Percentiles rank a stretch among this genome's conserved stretches.
phyloP scores from a whole-genome alignment of 2,329 filamentous ascomycete species.

The Sclerotinia glacialis region DNA sequence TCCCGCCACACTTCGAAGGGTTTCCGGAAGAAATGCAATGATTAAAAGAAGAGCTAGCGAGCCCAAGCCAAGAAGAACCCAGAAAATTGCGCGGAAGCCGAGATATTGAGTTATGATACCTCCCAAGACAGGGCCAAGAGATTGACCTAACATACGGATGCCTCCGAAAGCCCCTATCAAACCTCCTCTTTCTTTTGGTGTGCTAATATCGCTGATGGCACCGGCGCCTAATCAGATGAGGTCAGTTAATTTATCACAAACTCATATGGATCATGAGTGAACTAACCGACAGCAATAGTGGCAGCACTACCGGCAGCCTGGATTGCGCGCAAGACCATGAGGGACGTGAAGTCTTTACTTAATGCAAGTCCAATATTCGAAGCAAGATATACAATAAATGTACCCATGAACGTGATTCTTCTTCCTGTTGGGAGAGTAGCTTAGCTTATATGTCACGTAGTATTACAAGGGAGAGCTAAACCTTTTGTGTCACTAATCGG shows the following conservation, averaged over 20 bases:
- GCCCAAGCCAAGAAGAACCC: conserved; percentile 44
- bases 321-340: conserved; percentile 47
- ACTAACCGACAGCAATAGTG: conserved; percentile 47
- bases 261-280: conserved; percentile 45
- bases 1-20: conserved; percentile 31
- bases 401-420: conserved; percentile 27
- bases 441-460: background rate
- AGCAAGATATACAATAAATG: conserved; percentile 48
- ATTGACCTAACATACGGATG: conserved; percentile 27
- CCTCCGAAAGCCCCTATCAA: conserved; percentile 10
- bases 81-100: conserved; percentile 51
- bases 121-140: conserved; percentile 49
- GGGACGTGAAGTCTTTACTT: conserved; percentile 43
- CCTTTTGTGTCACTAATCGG: conserved; percentile 41
- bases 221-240: conserved; percentile 13
- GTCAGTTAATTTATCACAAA: background rate
- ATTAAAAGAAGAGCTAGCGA: conserved; percentile 42
- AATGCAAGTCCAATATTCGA: conserved; percentile 49
- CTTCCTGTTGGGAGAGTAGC: background rate
- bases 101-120: conserved; percentile 46
- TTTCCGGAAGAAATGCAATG: conserved; percentile 29
- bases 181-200: conserved; percentile 12
- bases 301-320: conserved; percentile 49
- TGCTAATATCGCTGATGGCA: conserved; percentile 18
- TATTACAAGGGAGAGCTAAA: background rate